phyloP scores from a whole-genome alignment of 192 early-diverging fungal species.

The Linnemannia hyalina region DNA sequence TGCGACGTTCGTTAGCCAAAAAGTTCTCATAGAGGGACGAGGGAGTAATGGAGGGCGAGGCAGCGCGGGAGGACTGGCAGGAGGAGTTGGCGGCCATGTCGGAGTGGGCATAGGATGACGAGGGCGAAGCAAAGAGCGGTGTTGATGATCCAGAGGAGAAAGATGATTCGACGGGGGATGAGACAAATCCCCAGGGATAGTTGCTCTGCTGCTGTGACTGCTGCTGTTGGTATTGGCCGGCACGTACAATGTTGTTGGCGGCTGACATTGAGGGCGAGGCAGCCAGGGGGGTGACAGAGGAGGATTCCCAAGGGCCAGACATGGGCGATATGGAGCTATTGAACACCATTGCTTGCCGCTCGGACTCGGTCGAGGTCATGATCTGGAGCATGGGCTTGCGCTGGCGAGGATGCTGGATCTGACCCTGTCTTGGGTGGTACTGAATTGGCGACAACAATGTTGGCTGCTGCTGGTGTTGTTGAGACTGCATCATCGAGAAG shows the following conservation, averaged over 20 bases:
- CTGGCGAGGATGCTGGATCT: slow-evolving; percentile 31
- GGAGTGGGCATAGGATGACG: slow-evolving; percentile 34
- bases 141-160: slow-evolving; percentile 45
- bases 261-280: slow-evolving; percentile 37
- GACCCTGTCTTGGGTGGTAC: slow-evolving; percentile 33
- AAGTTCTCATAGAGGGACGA: slow-evolving; percentile 16
- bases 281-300: neutral
- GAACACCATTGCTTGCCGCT: neutral
- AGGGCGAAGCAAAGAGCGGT: slow-evolving; percentile 40
- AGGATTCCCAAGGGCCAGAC: slow-evolving; percentile 10
- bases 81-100: slow-evolving; percentile 25
- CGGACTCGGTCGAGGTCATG: slow-evolving; percentile 5
- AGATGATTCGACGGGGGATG: slow-evolving; percentile 45
- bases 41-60: slow-evolving; percentile 21
- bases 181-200: slow-evolving; percentile 39
- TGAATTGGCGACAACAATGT: slow-evolving; percentile 33
- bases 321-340: neutral
- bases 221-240: slow-evolving; percentile 2
- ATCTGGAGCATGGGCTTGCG: slow-evolving; percentile 36
- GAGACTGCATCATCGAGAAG: neutral
- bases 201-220: slow-evolving; percentile 1
- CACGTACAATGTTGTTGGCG: slow-evolving; percentile 34
- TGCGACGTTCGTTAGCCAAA: slow-evolving; percentile 21
- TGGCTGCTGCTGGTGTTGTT: slow-evolving; percentile 24
- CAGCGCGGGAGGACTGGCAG: slow-evolving; percentile 37